Conservation (phyloP, 208 protist genomes). For the Leishmania guyanensis region DNA sequence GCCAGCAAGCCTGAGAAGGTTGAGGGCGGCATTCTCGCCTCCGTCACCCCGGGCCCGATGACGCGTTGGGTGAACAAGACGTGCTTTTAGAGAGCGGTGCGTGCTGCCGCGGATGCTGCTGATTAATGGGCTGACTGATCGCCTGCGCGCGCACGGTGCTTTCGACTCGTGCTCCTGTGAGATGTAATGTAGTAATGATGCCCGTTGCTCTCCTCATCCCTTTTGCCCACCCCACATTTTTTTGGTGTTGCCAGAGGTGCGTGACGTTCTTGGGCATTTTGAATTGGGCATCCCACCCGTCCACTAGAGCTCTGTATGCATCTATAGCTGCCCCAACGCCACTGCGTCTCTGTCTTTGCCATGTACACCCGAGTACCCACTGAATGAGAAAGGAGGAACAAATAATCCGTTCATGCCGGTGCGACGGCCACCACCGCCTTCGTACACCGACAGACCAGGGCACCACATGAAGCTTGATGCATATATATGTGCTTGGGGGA, state of each 20-base stretch:
- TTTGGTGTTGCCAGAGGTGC: not conserved
- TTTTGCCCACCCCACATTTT: not conserved
- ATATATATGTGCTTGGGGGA: not conserved
- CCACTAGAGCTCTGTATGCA: not conserved
- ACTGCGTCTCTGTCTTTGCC: not conserved
- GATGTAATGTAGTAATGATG: not conserved
- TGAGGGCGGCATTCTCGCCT: constrained; percentile 32
- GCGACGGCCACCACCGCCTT: not conserved
- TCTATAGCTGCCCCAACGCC: not conserved
- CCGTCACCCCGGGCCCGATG: constrained; percentile 52
- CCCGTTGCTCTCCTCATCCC: not conserved
- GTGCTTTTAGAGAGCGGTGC: constrained; percentile 27
- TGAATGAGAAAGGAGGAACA: not conserved
- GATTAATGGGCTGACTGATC: not conserved
- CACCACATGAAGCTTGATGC: not conserved
- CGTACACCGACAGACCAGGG: not conserved
- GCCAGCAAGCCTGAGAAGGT: constrained; percentile 9
- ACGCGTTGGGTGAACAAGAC: constrained; percentile 69
- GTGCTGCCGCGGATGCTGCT: not conserved
- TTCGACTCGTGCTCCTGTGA: no score
- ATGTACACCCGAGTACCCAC: not conserved
- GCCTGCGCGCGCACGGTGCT: not conserved
- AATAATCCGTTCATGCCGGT: not conserved
- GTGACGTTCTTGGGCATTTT: not conserved
- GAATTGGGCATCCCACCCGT: not conserved